Evolutionary conservation across 108 stramenopile species (phyloP), one percentile per base, ranked within the genome.

Genomic region (Parietichytrium sp.): DNA sequence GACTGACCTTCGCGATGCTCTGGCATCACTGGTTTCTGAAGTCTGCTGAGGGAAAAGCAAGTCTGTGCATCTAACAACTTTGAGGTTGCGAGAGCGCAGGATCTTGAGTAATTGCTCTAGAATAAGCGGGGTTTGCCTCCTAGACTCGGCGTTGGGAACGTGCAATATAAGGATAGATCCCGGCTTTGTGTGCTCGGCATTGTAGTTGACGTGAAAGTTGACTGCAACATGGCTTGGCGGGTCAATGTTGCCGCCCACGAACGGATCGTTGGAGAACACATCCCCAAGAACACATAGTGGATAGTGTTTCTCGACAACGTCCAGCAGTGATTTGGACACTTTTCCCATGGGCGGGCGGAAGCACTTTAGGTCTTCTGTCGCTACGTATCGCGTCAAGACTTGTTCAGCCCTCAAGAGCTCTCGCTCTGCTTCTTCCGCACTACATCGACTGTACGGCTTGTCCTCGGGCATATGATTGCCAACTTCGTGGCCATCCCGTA

Each of bases 391-490:
- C 8, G 61, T 42, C 1, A 72, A 42, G 13, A 72, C 61, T 6
- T 72, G 38, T n/a, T 72, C 61, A 6, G 61, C 6, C 33, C 25
- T 72, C 23, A 16, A 42, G 6, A 72, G 61, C 61, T 72, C 38
- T n/a, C 3, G 23, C 15, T 42, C 38, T 33, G 45, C 36, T 6
- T 33, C 61, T 15, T 72, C 61, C 6, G 61, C 61, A 25, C 61
- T 72, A n/a, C 36, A 20, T 33, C 20, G 15, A 20, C 45, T 33
- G 61, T 72, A 72, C 61, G 61, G 15, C 20, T 72, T 72, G 20
- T 72, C 61, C 6, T 72, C 61, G 36, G 61, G 61, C 61, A 72
- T 72, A 42, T 72, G 61, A 20, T 72, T 72, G 33, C 61, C 61
- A 27, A 72, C 45, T 27, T 72, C 61, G 61, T 72, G 61, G 61